Conservation (phyloP, 2,329 filamentous ascomycete species). For the Alternaria triticimaculans region DNA sequence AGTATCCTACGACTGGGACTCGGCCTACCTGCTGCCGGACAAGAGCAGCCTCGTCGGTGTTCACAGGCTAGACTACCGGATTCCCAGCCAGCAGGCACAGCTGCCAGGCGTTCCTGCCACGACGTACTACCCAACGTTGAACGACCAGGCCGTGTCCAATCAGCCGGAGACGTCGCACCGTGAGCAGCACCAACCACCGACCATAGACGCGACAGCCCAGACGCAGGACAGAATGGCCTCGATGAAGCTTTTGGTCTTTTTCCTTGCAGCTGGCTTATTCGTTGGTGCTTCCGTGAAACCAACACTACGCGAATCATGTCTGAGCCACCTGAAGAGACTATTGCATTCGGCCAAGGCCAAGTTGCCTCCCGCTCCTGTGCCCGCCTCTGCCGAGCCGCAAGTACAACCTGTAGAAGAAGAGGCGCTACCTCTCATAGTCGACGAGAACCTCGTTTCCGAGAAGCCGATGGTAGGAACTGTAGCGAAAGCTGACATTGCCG, state of each 20-base stretch:
- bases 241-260: slow-evolving; percentile 11
- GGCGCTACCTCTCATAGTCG: neutral
- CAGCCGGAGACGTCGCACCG: slow-evolving; percentile 28
- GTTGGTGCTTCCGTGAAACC: slow-evolving; percentile 22
- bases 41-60: slow-evolving; percentile 49
- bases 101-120: slow-evolving; percentile 36
- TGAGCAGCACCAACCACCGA: slow-evolving; percentile 19
- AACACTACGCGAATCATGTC: slow-evolving; percentile 15
- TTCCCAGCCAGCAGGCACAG: slow-evolving; percentile 26
- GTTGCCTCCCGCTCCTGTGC: slow-evolving; percentile 10
- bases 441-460: slow-evolving; percentile 8
- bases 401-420: slow-evolving; percentile 7
- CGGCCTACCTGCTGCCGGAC: slow-evolving; percentile 37
- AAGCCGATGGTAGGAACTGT: slow-evolving; percentile 2
- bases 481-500: slow-evolving; percentile 12
- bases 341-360: slow-evolving; percentile 17
- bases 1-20: slow-evolving; percentile 33
- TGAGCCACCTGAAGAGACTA: slow-evolving; percentile 23
- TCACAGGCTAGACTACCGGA: slow-evolving; percentile 43
- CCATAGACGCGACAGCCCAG: slow-evolving; percentile 29
- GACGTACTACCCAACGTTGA: slow-evolving; percentile 27
- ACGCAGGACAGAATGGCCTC: slow-evolving; percentile 20
- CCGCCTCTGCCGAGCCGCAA: slow-evolving; percentile 11
- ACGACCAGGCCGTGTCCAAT: slow-evolving; percentile 27
- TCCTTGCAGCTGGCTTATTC: slow-evolving; percentile 16